A percentile compares a stretch with the other conserved stretches of the same genome.
These are phyloP conservation scores for Juncus inflexus DNA, from an alignment of 176 grass and related monocot species.

Conservation along the genomic window DNA sequence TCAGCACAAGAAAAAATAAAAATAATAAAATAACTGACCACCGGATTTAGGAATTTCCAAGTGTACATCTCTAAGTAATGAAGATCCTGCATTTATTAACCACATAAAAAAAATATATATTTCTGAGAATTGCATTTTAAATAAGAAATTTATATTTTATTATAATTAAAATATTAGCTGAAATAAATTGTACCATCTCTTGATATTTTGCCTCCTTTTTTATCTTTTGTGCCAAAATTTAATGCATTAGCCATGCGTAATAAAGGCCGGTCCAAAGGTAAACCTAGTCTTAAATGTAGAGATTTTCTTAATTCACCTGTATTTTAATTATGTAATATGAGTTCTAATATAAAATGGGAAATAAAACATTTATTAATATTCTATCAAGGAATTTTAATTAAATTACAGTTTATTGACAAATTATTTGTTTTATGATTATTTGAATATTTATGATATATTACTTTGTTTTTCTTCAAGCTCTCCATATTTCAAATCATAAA, in stretches of 20 bases:
- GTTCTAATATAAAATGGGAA: not conserved
- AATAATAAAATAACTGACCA: conserved; percentile 45
- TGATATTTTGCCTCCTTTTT: conserved; percentile 23
- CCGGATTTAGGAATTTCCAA: conserved; percentile 74
- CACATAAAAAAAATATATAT: conserved; percentile 26
- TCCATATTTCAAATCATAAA: conserved; percentile 88
- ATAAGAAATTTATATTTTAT: not conserved
- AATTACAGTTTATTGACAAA: not conserved
- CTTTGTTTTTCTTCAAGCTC: conserved; percentile 96
- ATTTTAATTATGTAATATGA: conserved; percentile 13
- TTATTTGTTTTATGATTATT: conserved; percentile 14
- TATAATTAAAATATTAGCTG: not conserved
- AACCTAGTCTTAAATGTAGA: conserved; percentile 69
- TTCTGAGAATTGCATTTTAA: not conserved
- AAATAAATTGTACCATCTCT: conserved; percentile 36
- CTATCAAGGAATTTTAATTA: not conserved
- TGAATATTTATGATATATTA: conserved; percentile 27
- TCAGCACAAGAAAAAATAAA: conserved; percentile 13
- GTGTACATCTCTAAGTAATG: conserved; percentile 71
- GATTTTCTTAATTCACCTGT: conserved; percentile 74
- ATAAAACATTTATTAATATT: not conserved
- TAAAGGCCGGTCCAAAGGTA: conserved; percentile 84
- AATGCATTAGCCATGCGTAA: conserved; percentile 73
- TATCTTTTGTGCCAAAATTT: conserved; percentile 37
- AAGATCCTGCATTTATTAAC: conserved; percentile 43